phyloP scores from a whole-genome alignment of 163 green algal species.

The Chlamydomonas reinhardtii region DNA sequence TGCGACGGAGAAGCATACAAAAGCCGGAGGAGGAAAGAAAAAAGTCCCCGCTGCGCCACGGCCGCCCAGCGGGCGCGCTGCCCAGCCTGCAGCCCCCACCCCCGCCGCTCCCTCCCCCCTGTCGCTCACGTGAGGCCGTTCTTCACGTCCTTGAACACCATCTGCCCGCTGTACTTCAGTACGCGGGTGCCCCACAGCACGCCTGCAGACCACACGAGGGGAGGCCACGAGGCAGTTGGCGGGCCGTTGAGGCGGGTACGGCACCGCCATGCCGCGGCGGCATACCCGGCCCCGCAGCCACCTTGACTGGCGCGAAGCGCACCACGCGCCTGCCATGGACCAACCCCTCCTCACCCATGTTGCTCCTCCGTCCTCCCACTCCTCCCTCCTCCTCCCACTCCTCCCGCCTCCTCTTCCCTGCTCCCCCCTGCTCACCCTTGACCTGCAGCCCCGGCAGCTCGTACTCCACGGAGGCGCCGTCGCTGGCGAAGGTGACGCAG shows the following conservation, averaged over 20 bases:
- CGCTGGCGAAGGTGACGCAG: slow-evolving; percentile 58
- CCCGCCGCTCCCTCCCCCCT: neutral
- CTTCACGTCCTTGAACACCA: slow-evolving; percentile 68
- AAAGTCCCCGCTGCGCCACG: too few species aligned
- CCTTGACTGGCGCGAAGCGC: too few species aligned
- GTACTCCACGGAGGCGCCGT: slow-evolving; percentile 64
- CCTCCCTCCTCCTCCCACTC: neutral
- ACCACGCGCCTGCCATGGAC: too few species aligned
- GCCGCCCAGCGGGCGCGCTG: too few species aligned
- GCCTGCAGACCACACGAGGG: slow-evolving; percentile 10
- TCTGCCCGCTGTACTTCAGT: slow-evolving; percentile 72
- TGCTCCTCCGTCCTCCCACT: neutral
- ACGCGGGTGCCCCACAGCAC: slow-evolving; percentile 65
- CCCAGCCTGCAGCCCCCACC: too few species aligned
- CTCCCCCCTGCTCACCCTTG: slow-evolving; percentile 41
- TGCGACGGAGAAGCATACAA: too few species aligned
- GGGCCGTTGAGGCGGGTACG: too few species aligned
- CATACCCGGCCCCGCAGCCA: too few species aligned
- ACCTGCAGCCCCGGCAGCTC: slow-evolving; percentile 63
- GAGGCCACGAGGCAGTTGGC: too few species aligned
- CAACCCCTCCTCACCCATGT: neutral
- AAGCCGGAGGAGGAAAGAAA: too few species aligned
- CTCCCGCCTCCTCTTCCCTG: neutral
- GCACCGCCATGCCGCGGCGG: too few species aligned
- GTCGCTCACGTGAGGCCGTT: slow-evolving; percentile 58